Conservation (phyloP, 108 stramenopile genomes). For the Mayamaea pseudoterrestris region DNA sequence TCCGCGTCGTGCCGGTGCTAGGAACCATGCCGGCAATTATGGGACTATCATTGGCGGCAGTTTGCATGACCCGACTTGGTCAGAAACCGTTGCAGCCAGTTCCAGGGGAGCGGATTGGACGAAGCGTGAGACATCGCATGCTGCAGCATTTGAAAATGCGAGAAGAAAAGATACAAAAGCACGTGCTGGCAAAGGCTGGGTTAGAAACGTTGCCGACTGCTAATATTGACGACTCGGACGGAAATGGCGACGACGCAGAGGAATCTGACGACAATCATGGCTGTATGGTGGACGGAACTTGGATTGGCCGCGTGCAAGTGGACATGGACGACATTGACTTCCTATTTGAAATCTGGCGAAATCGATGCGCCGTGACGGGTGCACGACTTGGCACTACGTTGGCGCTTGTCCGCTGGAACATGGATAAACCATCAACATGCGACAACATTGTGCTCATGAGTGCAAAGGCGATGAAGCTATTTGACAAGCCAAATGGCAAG, state of each 20-base stretch:
- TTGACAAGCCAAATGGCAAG: constrained; percentile 47
- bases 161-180: constrained; percentile 42
- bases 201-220: neutral
- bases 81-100: constrained; percentile 81
- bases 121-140: constrained; percentile 50
- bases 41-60: constrained; percentile 85
- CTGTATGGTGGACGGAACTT: constrained; percentile 13
- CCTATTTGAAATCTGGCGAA: constrained; percentile 78
- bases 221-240: neutral
- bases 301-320: constrained; percentile 58
- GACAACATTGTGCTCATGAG: constrained; percentile 74
- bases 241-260: neutral
- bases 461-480: constrained; percentile 36
- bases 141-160: constrained; percentile 59
- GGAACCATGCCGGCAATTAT: constrained; percentile 96
- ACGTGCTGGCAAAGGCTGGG: constrained; percentile 1
- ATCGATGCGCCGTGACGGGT: constrained; percentile 65
- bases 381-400: constrained; percentile 59
- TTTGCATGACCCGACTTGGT: constrained; percentile 86
- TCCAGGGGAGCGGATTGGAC: constrained; percentile 66
- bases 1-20: constrained; percentile 94
- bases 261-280: neutral
- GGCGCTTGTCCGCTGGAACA: constrained; percentile 71
- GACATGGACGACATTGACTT: constrained; percentile 82
- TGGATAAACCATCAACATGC: constrained; percentile 35